Conservation (phyloP, 192 early-diverging fungal species). For the Backusella morwellensis region DNA sequence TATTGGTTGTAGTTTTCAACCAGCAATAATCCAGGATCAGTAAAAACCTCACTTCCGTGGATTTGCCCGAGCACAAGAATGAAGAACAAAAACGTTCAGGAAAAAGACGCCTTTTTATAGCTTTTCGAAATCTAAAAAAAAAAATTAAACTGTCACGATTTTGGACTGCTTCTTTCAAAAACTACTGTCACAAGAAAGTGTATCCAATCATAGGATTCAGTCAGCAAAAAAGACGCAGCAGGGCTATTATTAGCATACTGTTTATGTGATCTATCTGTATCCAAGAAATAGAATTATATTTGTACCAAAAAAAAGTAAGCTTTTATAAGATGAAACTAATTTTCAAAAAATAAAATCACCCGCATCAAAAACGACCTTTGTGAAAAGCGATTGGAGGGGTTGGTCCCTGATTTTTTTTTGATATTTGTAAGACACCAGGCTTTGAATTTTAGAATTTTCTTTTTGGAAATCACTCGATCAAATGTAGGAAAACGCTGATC, state of each 20-base stretch:
- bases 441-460: no score
- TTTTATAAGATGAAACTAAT: no score
- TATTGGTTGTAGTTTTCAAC: constrained; percentile 44
- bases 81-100: constrained; percentile 7
- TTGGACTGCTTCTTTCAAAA: not conserved
- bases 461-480: no score
- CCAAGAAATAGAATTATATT: not conserved
- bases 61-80: constrained; percentile 44
- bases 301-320: no score
- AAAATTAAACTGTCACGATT: not conserved
- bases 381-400: no score
- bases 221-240: not conserved
- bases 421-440: no score
- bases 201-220: not conserved
- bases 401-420: no score
- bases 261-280: not conserved
- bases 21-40: constrained; percentile 43
- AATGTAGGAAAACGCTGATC: no score
- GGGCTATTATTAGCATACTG: not conserved
- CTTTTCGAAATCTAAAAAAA: constrained; percentile 8
- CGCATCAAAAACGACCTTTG: no score
- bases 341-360: no score
- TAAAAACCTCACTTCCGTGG: constrained; percentile 38
- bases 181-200: not conserved
- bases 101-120: constrained; percentile 10